phyloP scores from a whole-genome alignment of 208 protist species.

The Dictyostelium gargantuum region DNA sequence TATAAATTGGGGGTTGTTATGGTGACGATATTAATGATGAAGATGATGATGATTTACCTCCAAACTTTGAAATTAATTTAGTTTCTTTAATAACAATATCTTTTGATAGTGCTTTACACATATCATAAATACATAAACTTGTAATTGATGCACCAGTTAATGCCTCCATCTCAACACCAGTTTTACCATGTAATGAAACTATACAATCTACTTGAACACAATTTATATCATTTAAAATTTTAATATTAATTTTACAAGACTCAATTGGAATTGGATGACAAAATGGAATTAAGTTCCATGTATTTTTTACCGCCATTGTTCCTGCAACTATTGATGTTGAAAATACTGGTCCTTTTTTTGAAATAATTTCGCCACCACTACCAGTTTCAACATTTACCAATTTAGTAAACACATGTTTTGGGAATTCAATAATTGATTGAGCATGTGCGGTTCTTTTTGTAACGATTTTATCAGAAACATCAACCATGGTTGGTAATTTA shows the following conservation, averaged over 20 bases:
- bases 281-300: constrained; percentile 93
- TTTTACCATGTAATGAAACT: constrained; percentile 74
- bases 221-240: constrained; percentile 44
- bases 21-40: background rate
- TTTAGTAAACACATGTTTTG: background rate
- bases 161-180: constrained; percentile 97
- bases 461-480: constrained; percentile 67
- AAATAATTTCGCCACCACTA: background rate
- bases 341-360: constrained; percentile 75
- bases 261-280: constrained; percentile 93
- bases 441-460: constrained; percentile 68
- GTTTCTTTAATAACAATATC: constrained; percentile 79
- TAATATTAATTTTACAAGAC: constrained; percentile 90
- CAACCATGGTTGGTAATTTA: constrained; percentile 77
- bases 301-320: constrained; percentile 93
- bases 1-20: background rate
- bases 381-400: background rate
- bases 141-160: constrained; percentile 92
- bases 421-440: constrained; percentile 41
- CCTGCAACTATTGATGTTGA: constrained; percentile 83
- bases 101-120: constrained; percentile 84
- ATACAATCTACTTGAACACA: constrained; percentile 64
- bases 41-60: constrained; percentile 85
- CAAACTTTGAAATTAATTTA: constrained; percentile 79
- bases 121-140: constrained; percentile 89